Conservation (phyloP, 176 grass and related monocot genomes). For the Pontederia paniculata region DNA sequence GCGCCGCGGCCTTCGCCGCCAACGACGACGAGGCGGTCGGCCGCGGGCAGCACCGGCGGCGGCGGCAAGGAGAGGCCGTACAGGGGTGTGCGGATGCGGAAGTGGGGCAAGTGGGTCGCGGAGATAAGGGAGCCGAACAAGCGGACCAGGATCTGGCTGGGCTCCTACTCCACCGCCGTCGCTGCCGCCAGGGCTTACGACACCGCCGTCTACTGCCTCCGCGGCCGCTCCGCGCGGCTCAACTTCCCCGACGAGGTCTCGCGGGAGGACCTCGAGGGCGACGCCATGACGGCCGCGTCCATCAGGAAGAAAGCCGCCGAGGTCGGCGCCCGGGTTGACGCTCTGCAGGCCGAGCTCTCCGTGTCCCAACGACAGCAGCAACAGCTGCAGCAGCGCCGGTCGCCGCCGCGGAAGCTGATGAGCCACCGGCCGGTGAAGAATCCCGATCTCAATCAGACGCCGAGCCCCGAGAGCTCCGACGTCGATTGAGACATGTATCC, state of each 20-base stretch:
- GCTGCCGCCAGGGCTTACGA: conserved; percentile 79
- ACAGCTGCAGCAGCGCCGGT: conserved; percentile 26
- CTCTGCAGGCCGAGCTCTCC: conserved; percentile 47
- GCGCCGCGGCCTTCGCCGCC: conserved; percentile 25
- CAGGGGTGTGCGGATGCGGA: conserved; percentile 74
- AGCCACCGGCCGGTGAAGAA: conserved; percentile 37
- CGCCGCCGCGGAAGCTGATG: conserved; percentile 2
- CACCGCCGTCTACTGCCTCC: conserved; percentile 71
- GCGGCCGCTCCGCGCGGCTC: conserved; percentile 61
- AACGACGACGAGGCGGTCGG: conserved; percentile 13
- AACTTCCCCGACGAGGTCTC: conserved; percentile 88
- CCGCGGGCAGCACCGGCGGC: not conserved
- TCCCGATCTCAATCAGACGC: conserved; percentile 73
- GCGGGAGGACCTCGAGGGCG: conserved; percentile 3
- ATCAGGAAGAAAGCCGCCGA: conserved; percentile 90
- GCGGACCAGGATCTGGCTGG: conserved; percentile 80
- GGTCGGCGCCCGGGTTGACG: conserved; percentile 71
- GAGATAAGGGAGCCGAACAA: conserved; percentile 93
- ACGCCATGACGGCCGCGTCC: conserved; percentile 42
- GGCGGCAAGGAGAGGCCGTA: conserved; percentile 29
- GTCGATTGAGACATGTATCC: conserved; percentile 27
- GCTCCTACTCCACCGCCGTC: conserved; percentile 58
- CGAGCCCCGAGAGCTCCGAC: conserved; percentile 79
- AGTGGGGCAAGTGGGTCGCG: conserved; percentile 98
- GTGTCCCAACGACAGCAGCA: conserved; percentile 7